Evolutionary conservation across 1,284 basidiomycete genomes (phyloP).

Genomic region (Sanguinoderma infundibulare): DNA sequence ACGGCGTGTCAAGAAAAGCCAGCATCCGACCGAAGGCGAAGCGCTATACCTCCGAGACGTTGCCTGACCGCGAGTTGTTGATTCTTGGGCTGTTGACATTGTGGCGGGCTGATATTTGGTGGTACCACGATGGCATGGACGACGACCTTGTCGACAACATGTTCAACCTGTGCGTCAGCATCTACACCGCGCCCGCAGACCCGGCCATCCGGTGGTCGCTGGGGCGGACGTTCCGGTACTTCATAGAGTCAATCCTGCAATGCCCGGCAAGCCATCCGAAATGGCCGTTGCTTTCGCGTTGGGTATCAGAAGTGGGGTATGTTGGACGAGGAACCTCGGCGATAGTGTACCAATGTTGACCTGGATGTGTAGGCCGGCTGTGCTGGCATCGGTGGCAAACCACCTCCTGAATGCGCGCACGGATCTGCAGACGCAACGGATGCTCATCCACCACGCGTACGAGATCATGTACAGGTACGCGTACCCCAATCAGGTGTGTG

Average conservation of each 20-base stretch:
- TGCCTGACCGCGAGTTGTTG: conserved; percentile 69
- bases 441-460: conserved; percentile 68
- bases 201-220: conserved; percentile 65
- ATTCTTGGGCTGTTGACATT: conserved; percentile 67
- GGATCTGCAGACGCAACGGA: conserved; percentile 63
- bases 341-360: conserved; percentile 14
- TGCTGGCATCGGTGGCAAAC: conserved; percentile 58
- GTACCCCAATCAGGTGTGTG: conserved; percentile 51
- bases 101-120: conserved; percentile 62
- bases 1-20: conserved; percentile 58
- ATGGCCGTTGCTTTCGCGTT: conserved; percentile 36
- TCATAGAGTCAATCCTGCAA: conserved; percentile 50
- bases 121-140: conserved; percentile 46
- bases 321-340: conserved; percentile 26
- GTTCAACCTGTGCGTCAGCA: conserved; percentile 46
- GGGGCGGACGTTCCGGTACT: conserved; percentile 50
- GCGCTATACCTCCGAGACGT: conserved; percentile 57
- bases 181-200: conserved; percentile 69
- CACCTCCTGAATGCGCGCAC: conserved; percentile 61
- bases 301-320: conserved; percentile 41
- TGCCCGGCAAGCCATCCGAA: conserved; percentile 45
- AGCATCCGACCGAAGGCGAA: conserved; percentile 63
- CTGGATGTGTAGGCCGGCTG: conserved; percentile 49
- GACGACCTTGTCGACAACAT: conserved; percentile 48
- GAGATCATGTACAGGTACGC: conserved; percentile 63